These are phyloP conservation scores for Lactarius pseudohatsudake DNA, from an alignment of 768 basidiomycete species.

Conservation along the genomic window DNA sequence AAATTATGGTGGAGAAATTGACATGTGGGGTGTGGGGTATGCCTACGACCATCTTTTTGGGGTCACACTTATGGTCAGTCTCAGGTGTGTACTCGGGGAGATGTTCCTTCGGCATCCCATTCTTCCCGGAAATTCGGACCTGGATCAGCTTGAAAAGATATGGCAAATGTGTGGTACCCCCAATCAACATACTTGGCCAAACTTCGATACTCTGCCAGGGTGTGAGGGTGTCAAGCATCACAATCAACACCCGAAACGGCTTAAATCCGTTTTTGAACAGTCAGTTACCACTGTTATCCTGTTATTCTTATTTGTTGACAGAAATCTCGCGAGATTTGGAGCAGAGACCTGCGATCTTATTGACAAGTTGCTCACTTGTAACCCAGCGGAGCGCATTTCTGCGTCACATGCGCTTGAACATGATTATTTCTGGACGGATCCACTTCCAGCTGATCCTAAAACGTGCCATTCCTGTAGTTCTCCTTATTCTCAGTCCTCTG, in stretches of 20 bases:
- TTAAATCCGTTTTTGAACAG: constrained; percentile 61
- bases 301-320: constrained; percentile 20
- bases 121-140: constrained; percentile 80
- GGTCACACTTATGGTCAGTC: neutral
- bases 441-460: constrained; percentile 82
- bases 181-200: constrained; percentile 78
- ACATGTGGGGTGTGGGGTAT: constrained; percentile 97
- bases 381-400: constrained; percentile 81
- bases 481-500: neutral
- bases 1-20: constrained; percentile 90
- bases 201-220: constrained; percentile 70
- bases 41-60: constrained; percentile 31
- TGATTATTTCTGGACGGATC: constrained; percentile 92
- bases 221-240: constrained; percentile 78
- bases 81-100: constrained; percentile 92
- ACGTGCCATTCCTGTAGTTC: constrained; percentile 47
- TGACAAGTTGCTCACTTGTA: constrained; percentile 77
- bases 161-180: constrained; percentile 89
- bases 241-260: constrained; percentile 48
- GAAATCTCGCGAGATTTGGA: constrained; percentile 50
- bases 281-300: constrained; percentile 36
- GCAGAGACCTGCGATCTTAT: constrained; percentile 77
- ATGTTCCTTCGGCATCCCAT: constrained; percentile 91
- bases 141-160: constrained; percentile 91
- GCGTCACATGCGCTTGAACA: constrained; percentile 87